Evolutionary conservation across 192 early-diverging fungal species (phyloP).

Genomic region (Backusella liffmaniae): DNA sequence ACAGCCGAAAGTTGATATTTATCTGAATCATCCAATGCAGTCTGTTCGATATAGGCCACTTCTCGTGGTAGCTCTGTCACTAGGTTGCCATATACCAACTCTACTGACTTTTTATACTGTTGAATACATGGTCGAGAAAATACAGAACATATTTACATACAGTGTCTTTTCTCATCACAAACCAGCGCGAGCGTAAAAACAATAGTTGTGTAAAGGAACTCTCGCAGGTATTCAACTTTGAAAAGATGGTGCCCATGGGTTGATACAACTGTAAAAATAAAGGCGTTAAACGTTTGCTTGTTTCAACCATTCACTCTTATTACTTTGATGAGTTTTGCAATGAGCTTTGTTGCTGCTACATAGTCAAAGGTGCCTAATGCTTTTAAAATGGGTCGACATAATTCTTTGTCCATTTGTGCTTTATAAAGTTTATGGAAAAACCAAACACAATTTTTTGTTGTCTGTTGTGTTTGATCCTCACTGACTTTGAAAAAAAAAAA

Average conservation of each 20-base stretch:
- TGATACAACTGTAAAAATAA: conserved; percentile 13
- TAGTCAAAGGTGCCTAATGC: conserved; percentile 53
- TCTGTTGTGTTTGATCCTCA: background rate
- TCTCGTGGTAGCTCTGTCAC: conserved; percentile 13
- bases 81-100: conserved; percentile 5
- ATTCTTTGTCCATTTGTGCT: background rate
- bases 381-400: conserved; percentile 14
- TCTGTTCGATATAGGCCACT: background rate
- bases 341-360: conserved; percentile 43
- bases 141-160: conserved; percentile 4
- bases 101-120: background rate
- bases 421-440: too few relatives aligned
- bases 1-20: background rate
- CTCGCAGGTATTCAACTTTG: conserved; percentile 29
- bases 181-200: conserved; percentile 33
- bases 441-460: too few relatives aligned
- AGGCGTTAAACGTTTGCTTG: background rate
- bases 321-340: conserved; percentile 36
- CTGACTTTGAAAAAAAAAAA: background rate
- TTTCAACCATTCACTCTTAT: too few relatives aligned
- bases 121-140: background rate
- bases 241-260: conserved; percentile 27
- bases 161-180: conserved; percentile 32
- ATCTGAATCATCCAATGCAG: background rate
- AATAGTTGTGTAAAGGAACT: conserved; percentile 29